Evolutionary conservation across 345 rosid genomes (phyloP), one percentile per base, ranked within the genome.

Genomic region (Heritiera littoralis): DNA sequence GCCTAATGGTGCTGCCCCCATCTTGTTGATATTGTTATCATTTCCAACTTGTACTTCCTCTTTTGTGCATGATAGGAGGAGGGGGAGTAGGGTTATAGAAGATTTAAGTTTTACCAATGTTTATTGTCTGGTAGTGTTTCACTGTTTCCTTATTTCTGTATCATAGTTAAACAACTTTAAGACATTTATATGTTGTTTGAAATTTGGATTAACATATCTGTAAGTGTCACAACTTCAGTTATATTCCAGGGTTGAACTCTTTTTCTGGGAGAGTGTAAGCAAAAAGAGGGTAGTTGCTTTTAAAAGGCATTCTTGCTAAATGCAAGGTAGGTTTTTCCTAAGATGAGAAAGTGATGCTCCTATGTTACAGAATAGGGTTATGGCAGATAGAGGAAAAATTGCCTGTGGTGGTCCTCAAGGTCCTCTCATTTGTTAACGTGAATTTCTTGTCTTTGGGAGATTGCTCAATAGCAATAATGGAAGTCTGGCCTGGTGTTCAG

Each of bases 361-460:
- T 51, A 70, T 23, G 74, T 48, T 70, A 70, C 69, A 65, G 46
- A 65, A 17, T 38, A 38, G n/a, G 69, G 20, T 65, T 41, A 41
- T 66, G 72, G 72, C 72, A 41, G 72, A 41, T 66, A 71, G 45
- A 71, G 75, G 58, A 43, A 49, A 71, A 30, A 15, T 72, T 35
- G 48, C 64, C 6, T 35, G 18, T 72, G 76, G 48, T 72, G 63
- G 48, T 30, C 61, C 46, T 72, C 76, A 52, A 72, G 46, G 63
- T 52, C 48, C 76, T 72, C 76, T 72, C 76, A 72, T 52, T 35
- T 72, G 76, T 9, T 72, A 72, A 52, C 15, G 23, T 32, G 63
- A 72, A 35, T 52, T 51, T 72, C 60, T 72, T 72, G 46, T 72
- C 61, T 72, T 72, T 72, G 76, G 76, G 46, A 72, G 76, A 72